phyloP scores from a whole-genome alignment of 371 early-diverging fungal genomes.

The Hamiltosporidium tvaerminnensis region DNA sequence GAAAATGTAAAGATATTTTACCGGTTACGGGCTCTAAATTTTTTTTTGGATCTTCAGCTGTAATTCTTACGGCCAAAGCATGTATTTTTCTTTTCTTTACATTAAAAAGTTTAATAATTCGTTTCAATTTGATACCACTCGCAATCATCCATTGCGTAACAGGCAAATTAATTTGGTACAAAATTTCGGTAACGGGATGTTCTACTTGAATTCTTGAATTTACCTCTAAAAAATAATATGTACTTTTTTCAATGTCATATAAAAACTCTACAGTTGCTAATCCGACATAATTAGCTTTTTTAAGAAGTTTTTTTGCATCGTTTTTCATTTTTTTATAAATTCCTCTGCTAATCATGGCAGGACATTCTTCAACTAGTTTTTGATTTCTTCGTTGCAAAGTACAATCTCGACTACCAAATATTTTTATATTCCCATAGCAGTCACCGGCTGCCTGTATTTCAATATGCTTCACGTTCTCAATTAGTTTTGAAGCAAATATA shows the following conservation, averaged over 20 bases:
- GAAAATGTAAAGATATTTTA: constrained; percentile 79
- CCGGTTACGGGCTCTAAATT: constrained; percentile 89
- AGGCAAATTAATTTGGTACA: constrained; percentile 82
- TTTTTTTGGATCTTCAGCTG: constrained; percentile 94
- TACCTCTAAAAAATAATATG: constrained; percentile 83
- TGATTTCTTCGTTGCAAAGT: constrained; percentile 93
- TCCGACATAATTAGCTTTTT: constrained; percentile 78
- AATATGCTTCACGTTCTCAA: constrained; percentile 77
- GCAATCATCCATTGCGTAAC: constrained; percentile 87
- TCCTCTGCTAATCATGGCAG: constrained; percentile 54
- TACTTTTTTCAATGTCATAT: constrained; percentile 64
- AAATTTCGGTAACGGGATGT: constrained; percentile 94
- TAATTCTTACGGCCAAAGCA: constrained; percentile 88
- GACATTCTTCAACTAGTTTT: constrained; percentile 81
- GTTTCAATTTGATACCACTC: constrained; percentile 56
- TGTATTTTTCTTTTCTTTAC: constrained; percentile 82
- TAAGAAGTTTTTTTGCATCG: constrained; percentile 76
- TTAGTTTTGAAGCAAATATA: constrained; percentile 75
- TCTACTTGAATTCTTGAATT: constrained; percentile 95
- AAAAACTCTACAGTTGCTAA: constrained; percentile 94
- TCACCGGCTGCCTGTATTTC: constrained; percentile 90
- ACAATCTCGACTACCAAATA: constrained; percentile 89
- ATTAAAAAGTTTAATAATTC: constrained; percentile 67
- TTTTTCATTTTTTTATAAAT: constrained; percentile 65
- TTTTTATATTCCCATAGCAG: constrained; percentile 80